Conservation (phyloP, 768 basidiomycete genomes). For the Amanita jacksonii region DNA sequence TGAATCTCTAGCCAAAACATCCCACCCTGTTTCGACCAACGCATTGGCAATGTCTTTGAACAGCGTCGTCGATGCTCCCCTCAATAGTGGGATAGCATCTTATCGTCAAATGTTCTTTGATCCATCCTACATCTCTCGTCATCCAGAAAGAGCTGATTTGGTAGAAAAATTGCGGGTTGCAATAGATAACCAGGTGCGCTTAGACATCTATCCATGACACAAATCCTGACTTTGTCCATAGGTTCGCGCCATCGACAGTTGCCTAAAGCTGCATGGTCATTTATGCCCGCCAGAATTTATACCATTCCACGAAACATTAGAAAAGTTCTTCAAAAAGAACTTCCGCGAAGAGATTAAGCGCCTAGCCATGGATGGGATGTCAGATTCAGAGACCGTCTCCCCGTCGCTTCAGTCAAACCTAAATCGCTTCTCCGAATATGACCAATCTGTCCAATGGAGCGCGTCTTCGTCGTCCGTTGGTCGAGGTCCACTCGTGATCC, state of each 20-base stretch:
- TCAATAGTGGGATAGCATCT: slow-evolving; percentile 65
- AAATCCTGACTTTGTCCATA: slow-evolving; percentile 16
- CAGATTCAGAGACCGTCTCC: slow-evolving; percentile 33
- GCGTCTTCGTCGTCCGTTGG: slow-evolving; percentile 36
- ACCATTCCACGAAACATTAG: slow-evolving; percentile 87
- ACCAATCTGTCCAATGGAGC: slow-evolving; percentile 38
- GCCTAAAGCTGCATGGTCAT: slow-evolving; percentile 73
- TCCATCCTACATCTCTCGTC: slow-evolving; percentile 51
- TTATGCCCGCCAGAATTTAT: slow-evolving; percentile 82
- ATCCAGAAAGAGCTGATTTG: slow-evolving; percentile 62
- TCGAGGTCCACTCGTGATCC: slow-evolving; percentile 35
- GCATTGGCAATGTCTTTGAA: slow-evolving; percentile 83
- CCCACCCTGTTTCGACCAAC: slow-evolving; percentile 67
- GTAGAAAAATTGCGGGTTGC: slow-evolving; percentile 64
- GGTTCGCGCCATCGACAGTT: slow-evolving; percentile 76
- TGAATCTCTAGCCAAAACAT: slow-evolving; percentile 67
- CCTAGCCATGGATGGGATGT: slow-evolving; percentile 46
- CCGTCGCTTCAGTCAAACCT: slow-evolving; percentile 27
- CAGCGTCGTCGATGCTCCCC: slow-evolving; percentile 73
- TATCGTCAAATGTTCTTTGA: slow-evolving; percentile 74
- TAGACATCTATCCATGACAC: not conserved
- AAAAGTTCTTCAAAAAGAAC: slow-evolving; percentile 77
- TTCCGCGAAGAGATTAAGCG: slow-evolving; percentile 77
- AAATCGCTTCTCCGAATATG: slow-evolving; percentile 39
- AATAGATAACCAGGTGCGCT: slow-evolving; percentile 61